Evolutionary conservation across 768 basidiomycete species (phyloP).

Genomic region (Rickenella mellea): DNA sequence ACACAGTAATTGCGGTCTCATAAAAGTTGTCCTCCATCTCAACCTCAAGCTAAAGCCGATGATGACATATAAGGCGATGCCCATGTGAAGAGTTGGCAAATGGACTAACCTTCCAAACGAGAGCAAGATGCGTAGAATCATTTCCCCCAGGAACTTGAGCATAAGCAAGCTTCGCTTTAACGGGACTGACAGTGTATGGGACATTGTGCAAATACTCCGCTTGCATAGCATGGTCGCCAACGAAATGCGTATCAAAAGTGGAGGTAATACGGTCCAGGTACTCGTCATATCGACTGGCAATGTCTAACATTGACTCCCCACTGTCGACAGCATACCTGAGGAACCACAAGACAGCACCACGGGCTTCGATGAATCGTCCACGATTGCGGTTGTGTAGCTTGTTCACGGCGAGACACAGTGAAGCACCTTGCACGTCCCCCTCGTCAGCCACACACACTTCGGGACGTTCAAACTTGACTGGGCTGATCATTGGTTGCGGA

Average conservation of each 20-base stretch:
- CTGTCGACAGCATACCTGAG: slow-evolving; percentile 66
- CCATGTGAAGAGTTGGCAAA: neutral
- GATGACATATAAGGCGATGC: neutral
- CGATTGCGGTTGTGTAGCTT: slow-evolving; percentile 17
- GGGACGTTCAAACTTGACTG: no score
- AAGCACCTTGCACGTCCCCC: no score
- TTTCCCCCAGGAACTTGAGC: slow-evolving; percentile 66
- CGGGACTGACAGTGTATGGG: slow-evolving; percentile 71
- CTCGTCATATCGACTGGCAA: slow-evolving; percentile 38
- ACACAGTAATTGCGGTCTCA: slow-evolving; percentile 73
- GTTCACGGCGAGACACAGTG: no score
- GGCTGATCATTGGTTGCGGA: slow-evolving; percentile 20
- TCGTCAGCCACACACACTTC: no score
- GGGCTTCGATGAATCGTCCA: slow-evolving; percentile 26
- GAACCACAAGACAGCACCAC: slow-evolving; percentile 64
- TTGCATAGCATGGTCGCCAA: slow-evolving; percentile 33
- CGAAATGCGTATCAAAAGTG: slow-evolving; percentile 31
- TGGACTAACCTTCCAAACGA: slow-evolving; percentile 71
- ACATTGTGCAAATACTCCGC: slow-evolving; percentile 45
- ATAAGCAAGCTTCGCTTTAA: slow-evolving; percentile 73
- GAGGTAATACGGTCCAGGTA: slow-evolving; percentile 42
- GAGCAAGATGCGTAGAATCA: slow-evolving; percentile 47
- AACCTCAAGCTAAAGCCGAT: slow-evolving; percentile 58
- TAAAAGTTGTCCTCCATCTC: slow-evolving; percentile 97
- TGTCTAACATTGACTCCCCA: slow-evolving; percentile 34